Evolutionary conservation across 495 filamentous ascomycete genomes (phyloP).

Genomic region (Penicillium flavigenum): DNA sequence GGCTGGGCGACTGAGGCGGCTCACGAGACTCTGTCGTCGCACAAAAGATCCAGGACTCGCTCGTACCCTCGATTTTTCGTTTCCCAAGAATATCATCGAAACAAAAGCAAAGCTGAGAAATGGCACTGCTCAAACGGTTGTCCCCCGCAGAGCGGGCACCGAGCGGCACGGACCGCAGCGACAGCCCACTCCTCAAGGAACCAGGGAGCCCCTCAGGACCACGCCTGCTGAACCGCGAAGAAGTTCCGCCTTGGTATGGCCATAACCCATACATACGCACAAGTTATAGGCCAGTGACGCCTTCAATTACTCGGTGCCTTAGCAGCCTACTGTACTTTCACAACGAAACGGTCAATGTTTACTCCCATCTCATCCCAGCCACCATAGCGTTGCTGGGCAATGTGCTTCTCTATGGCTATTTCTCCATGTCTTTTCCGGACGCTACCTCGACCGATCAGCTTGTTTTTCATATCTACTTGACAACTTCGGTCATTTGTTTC

Average conservation of each 20-base stretch:
- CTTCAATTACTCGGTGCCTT: constrained; percentile 30
- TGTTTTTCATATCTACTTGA: constrained; percentile 30
- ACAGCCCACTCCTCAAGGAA: not conserved
- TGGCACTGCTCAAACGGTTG: not conserved
- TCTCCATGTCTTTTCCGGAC: constrained; percentile 23
- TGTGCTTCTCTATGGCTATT: constrained; percentile 22
- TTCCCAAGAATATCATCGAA: not conserved
- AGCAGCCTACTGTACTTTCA: constrained; percentile 33
- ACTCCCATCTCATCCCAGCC: constrained; percentile 32
- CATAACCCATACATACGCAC: constrained; percentile 28
- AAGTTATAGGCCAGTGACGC: constrained; percentile 34
- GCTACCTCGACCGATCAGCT: constrained; percentile 23
- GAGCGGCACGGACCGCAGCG: not conserved
- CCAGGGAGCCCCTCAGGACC: not conserved
- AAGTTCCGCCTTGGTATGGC: constrained; percentile 36
- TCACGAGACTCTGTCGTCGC: too few species aligned
- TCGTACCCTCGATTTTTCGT: too few species aligned
- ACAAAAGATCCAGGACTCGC: too few species aligned
- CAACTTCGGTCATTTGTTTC: constrained; percentile 24
- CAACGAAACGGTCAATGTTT: constrained; percentile 41
- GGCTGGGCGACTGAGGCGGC: too few species aligned
- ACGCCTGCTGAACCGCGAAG: constrained; percentile 31
- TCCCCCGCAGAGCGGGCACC: not conserved
- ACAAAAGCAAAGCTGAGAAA: not conserved
- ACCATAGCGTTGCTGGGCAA: constrained; percentile 22